Evolutionary conservation across 192 early-diverging fungal genomes (phyloP), one percentile per base, ranked within the genome.

Genomic region (Backusella psychrophila): DNA sequence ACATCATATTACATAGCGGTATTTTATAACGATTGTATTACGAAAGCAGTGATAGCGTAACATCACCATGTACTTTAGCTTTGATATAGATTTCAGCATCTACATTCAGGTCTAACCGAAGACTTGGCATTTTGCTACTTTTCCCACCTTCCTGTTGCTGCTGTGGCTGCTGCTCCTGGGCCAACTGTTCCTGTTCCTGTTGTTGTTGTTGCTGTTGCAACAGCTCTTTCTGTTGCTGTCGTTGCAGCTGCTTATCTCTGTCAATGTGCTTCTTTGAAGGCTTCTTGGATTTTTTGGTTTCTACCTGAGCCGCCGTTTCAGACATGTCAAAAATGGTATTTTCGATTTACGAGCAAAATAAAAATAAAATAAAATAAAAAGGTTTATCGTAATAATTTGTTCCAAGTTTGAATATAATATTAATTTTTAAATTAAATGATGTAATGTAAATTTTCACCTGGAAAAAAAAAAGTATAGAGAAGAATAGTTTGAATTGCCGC

Each of bases 11-110:
- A 63, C 11, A 63, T 63, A 12, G 29, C 0, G 56, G 8, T 63
- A 29, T 21, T 33, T 21, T 21, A 63, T 5, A 29, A 29, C 14
- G 12, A n/a, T 63, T 9, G 14, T 63, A 63, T 63, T 69, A 69
- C 26, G 68, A 69, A 12, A 69, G 68, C 12, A 76, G 35, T 11
- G 75, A 44, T 19, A 76, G n/a, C 1, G 75, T 76, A 52, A 76
- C 31, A 38, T 76, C 75, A n/a, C 75, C 75, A 14, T 76, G 67
- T 1, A 69, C 44, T 76, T 49, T 76, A 2, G 75, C 75, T 41
- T 71, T 69, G 15, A 76, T 21, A 33, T n/a, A 36, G 1, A 76
- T 19, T 23, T 76, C 67, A 2, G 67, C 68, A 9, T 76, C 75
- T 23, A 76, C 31, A 26, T 76, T 76, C 38, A 76, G 21, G 26